phyloP scores from a whole-genome alignment of 805 yeast species.

The Ogataea wickerhamii region DNA sequence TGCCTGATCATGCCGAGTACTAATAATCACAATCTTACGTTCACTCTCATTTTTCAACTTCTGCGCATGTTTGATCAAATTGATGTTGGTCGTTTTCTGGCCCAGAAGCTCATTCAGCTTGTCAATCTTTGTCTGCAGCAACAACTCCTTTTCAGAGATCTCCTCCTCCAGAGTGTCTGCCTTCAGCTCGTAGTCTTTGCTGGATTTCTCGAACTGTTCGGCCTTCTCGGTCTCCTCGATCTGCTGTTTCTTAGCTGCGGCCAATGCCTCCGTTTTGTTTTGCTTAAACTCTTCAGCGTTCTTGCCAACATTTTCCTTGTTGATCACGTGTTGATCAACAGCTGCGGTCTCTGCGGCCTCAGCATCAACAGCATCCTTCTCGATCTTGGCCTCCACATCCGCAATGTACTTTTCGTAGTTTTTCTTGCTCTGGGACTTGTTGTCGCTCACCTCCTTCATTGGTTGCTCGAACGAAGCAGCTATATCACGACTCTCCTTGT shows the following conservation, averaged over 20 bases:
- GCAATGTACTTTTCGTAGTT: conserved; percentile 38
- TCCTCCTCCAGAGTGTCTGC: conserved; percentile 37
- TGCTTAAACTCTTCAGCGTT: conserved; percentile 45
- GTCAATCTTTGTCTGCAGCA: conserved; percentile 28
- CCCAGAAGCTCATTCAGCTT: conserved; percentile 40
- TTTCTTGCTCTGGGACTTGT: conserved; percentile 27
- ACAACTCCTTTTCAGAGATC: conserved; percentile 41
- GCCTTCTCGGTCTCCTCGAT: conserved; percentile 27
- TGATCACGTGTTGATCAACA: conserved; percentile 41
- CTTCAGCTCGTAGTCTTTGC: conserved; percentile 35
- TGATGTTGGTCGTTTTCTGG: conserved; percentile 39
- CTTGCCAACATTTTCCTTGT: conserved; percentile 40
- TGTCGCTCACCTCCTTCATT: conserved; percentile 23
- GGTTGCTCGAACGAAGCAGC: conserved; percentile 21
- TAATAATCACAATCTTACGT: conserved; percentile 32
- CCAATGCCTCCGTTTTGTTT: conserved; percentile 27
- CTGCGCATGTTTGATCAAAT: conserved; percentile 22
- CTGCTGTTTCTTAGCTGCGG: conserved; percentile 29
- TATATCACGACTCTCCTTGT: conserved; percentile 37
- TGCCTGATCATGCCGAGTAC: conserved; percentile 35
- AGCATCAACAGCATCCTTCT: conserved; percentile 42
- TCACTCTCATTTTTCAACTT: conserved; percentile 41
- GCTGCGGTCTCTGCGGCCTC: conserved; percentile 45
- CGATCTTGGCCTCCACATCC: conserved; percentile 41
- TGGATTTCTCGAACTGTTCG: conserved; percentile 37